Evolutionary conservation across 371 early-diverging fungal species (phyloP).

Genomic region (Mortierella sp.): DNA sequence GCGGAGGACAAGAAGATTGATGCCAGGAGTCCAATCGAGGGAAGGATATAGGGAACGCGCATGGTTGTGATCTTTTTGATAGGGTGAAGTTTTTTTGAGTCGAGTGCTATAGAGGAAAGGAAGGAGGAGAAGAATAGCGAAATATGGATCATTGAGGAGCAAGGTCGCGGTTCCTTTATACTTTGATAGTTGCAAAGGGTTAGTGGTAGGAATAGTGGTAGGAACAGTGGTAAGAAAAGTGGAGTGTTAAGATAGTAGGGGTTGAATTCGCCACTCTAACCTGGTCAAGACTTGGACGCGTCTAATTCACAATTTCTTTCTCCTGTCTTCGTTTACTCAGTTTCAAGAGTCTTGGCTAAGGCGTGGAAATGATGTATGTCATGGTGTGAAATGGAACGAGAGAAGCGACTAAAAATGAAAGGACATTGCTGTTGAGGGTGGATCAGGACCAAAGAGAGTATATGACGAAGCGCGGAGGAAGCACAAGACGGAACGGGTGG

Average conservation of each 20-base stretch:
- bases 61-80: not conserved
- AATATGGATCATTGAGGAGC: not conserved
- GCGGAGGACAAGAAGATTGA: slow-evolving; percentile 17
- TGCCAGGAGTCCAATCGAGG: slow-evolving; percentile 2
- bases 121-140: not conserved
- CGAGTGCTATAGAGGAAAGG: not conserved
- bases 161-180: not conserved
- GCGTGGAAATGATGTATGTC: not conserved
- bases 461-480: not conserved
- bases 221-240: not conserved
- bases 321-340: not conserved
- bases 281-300: not conserved
- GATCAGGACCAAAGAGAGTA: not conserved
- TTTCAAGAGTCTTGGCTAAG: not conserved
- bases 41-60: slow-evolving; percentile 8
- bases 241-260: not conserved
- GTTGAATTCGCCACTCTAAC: not conserved
- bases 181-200: not conserved
- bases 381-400: not conserved
- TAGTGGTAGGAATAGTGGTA: too few relatives aligned
- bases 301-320: not conserved
- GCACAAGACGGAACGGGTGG: not conserved
- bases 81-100: not conserved
- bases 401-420: too few relatives aligned
- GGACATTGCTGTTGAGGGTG: not conserved